These are phyloP conservation scores for Alternaria tenuissima DNA, from an alignment of 2,329 filamentous ascomycete species.

Conservation along the genomic window DNA sequence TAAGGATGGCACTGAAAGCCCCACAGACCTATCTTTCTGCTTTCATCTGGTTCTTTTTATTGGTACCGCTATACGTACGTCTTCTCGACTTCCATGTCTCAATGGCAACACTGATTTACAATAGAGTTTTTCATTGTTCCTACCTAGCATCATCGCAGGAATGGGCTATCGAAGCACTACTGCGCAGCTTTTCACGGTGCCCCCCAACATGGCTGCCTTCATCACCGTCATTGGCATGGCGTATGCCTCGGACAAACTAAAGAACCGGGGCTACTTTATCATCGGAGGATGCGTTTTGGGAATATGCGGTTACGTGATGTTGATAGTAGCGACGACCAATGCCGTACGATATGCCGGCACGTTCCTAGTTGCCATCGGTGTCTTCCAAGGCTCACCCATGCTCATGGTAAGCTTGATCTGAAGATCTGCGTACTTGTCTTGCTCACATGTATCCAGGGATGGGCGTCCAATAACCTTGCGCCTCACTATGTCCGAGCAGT, in stretches of 20 bases:
- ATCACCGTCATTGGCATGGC: slow-evolving; percentile 50
- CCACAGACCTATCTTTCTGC: slow-evolving; percentile 52
- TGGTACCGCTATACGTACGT: slow-evolving; percentile 56
- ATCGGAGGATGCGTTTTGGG: slow-evolving; percentile 57
- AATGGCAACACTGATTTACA: slow-evolving; percentile 8
- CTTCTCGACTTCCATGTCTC: neutral
- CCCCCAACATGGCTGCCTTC: slow-evolving; percentile 55
- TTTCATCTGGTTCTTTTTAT: slow-evolving; percentile 47
- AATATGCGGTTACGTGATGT: slow-evolving; percentile 61
- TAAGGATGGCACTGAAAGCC: slow-evolving; percentile 42
- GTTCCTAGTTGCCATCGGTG: slow-evolving; percentile 53
- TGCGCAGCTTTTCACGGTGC: slow-evolving; percentile 51
- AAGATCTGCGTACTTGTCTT: neutral
- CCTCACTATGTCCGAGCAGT: slow-evolving; percentile 67
- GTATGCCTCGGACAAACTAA: slow-evolving; percentile 55
- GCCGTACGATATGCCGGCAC: slow-evolving; percentile 52
- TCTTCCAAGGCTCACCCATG: slow-evolving; percentile 51
- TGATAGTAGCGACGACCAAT: slow-evolving; percentile 54
- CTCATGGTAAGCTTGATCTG: slow-evolving; percentile 40
- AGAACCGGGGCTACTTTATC: slow-evolving; percentile 58
- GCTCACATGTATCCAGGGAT: slow-evolving; percentile 36
- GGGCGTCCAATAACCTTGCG: slow-evolving; percentile 55
- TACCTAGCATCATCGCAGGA: slow-evolving; percentile 50
- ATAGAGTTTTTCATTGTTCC: slow-evolving; percentile 50
- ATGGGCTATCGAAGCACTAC: slow-evolving; percentile 52